phyloP scores from a whole-genome alignment of 176 grass and related monocot species.

The Alloteropsis semialata region DNA sequence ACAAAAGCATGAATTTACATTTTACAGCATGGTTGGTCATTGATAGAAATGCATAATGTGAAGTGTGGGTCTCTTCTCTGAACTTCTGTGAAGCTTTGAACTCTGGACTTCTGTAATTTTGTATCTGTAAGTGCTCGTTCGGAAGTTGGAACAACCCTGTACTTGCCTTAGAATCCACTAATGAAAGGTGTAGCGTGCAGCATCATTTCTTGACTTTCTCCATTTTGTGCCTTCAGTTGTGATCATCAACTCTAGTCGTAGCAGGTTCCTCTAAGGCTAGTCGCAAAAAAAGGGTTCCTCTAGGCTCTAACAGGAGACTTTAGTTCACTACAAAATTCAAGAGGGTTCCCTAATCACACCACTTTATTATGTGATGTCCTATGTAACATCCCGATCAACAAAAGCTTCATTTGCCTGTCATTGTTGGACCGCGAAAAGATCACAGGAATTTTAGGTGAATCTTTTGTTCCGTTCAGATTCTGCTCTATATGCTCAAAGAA shows the following conservation, averaged over 20 bases:
- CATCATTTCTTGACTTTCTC: background rate
- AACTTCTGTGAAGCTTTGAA: conserved; percentile 1
- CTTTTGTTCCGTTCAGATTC: background rate
- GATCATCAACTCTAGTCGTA: background rate
- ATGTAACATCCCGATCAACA: conserved; percentile 24
- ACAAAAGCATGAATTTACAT: conserved; percentile 29
- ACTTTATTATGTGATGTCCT: background rate
- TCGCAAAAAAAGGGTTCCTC: no score
- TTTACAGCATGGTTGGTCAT: background rate
- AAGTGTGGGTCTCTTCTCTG: background rate
- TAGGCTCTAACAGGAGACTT: background rate
- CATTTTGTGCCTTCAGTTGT: background rate
- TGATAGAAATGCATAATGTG: background rate
- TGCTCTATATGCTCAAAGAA: background rate
- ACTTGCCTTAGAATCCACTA: conserved; percentile 39
- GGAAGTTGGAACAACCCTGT: conserved; percentile 12
- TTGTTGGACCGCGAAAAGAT: background rate
- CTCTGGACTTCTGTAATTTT: conserved; percentile 7
- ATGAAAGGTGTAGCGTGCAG: background rate
- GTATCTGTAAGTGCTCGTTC: conserved; percentile 5
- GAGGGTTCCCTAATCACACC: background rate
- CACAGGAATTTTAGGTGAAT: background rate
- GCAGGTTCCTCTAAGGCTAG: no score
- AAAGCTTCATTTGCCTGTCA: background rate
- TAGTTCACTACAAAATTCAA: background rate